A percentile compares a stretch with the other conserved stretches of the same genome.
These are phyloP conservation scores for Silybum marianum DNA, from an alignment of 129 eudicot species.

Conservation along the genomic window DNA sequence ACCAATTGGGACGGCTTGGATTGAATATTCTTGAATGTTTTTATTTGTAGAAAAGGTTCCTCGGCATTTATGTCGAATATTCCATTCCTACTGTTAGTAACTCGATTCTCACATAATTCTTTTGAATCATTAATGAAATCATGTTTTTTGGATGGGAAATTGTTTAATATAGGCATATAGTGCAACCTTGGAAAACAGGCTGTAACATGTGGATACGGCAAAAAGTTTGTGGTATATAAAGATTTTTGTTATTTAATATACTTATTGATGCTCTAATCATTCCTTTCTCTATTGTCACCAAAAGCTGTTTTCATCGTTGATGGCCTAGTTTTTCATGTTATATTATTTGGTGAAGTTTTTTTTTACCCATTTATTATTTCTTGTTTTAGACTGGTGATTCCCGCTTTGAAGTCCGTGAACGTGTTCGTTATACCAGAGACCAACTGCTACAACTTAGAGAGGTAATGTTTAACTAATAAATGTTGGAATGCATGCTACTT, in stretches of 20 bases:
- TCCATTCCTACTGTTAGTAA: neutral
- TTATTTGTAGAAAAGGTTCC: neutral
- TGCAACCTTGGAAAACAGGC: constrained; percentile 1
- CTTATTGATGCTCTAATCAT: neutral
- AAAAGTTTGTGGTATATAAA: constrained; percentile 8
- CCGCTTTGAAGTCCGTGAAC: constrained; percentile 69
- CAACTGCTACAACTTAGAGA: constrained; percentile 70
- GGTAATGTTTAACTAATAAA: constrained; percentile 38
- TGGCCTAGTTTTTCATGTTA: neutral
- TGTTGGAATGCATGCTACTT: neutral
- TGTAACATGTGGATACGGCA: neutral
- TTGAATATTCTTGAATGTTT: neutral
- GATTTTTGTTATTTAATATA: neutral
- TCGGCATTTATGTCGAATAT: neutral
- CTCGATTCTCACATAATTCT: neutral
- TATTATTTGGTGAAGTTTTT: neutral
- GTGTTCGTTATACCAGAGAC: constrained; percentile 58
- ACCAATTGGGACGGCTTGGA: neutral
- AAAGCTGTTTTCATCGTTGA: neutral
- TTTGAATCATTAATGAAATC: neutral
- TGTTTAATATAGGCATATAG: neutral
- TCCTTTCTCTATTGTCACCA: neutral
- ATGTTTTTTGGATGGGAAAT: neutral
- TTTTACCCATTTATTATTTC: neutral
- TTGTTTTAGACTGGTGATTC: constrained; percentile 57